phyloP scores from a whole-genome alignment of 2,329 filamentous ascomycete genomes.

The Paecilomyces sp. region DNA sequence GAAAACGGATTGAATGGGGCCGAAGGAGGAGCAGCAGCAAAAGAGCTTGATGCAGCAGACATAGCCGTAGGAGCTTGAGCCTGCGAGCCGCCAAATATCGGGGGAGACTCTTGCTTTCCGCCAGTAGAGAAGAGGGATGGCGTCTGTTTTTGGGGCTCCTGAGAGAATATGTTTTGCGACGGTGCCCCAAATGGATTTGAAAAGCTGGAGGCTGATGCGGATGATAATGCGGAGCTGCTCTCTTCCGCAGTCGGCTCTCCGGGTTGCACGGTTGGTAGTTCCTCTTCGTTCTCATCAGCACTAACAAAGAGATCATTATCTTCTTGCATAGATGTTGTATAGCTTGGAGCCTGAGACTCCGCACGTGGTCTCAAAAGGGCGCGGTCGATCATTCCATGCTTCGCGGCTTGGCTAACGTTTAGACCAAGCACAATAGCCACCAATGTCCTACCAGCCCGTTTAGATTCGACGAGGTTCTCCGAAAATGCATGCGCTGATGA shows the following conservation, averaged over 20 bases:
- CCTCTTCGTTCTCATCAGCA: constrained; percentile 26
- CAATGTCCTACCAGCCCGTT: constrained; percentile 49
- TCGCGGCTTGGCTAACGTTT: constrained; percentile 44
- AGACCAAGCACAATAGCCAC: constrained; percentile 52
- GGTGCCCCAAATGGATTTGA: constrained; percentile 14
- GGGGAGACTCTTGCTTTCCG: constrained; percentile 4
- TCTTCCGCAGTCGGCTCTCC: constrained; percentile 9
- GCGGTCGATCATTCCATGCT: constrained; percentile 43
- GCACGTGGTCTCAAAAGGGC: constrained; percentile 23
- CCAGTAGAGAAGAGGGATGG: background rate
- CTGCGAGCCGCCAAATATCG: constrained; percentile 2
- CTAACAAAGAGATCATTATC: constrained; percentile 31
- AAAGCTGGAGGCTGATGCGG: constrained; percentile 9
- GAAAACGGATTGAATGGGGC: background rate
- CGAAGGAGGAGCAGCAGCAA: background rate
- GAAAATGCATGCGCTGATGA: constrained; percentile 49
- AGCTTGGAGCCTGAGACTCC: constrained; percentile 15
- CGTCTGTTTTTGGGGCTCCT: background rate
- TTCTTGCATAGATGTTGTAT: constrained; percentile 21
- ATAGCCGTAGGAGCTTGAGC: background rate
- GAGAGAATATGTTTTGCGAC: constrained; percentile 5
- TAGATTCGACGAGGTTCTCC: constrained; percentile 49
- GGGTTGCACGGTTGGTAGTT: constrained; percentile 13
- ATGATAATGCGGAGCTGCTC: constrained; percentile 4
- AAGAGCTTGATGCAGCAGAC: background rate